Evolutionary conservation across 139 green algal species (phyloP).

Genomic region (Limnomonas spitsbergensis): DNA sequence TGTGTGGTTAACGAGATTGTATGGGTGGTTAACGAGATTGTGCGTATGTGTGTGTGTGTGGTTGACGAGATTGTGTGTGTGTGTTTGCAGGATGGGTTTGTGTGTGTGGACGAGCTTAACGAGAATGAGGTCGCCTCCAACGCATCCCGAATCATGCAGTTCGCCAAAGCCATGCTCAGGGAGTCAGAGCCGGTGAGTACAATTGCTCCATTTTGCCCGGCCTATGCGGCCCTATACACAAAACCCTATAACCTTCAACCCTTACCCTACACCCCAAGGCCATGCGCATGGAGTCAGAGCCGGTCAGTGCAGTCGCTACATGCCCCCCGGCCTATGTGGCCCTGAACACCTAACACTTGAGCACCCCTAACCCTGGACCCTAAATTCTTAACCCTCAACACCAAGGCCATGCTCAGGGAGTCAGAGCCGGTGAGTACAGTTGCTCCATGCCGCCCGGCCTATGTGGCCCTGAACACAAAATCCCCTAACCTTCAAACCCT

Average conservation of each 20-base stretch:
- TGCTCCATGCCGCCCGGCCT: not conserved
- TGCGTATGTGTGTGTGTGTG: no score
- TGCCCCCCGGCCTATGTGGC: no score
- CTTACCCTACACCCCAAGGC: not conserved
- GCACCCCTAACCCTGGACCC: no score
- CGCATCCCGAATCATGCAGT: constrained; percentile 43
- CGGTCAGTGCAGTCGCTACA: no score
- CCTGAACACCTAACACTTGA: no score
- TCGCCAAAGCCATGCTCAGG: constrained; percentile 46
- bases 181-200: constrained; percentile 31
- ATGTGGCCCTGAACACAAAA: not conserved
- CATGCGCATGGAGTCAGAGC: no score
- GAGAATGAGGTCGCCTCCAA: constrained; percentile 25
- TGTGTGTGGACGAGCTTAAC: constrained; percentile 30
- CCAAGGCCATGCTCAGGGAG: constrained; percentile 47
- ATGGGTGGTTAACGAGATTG: no score
- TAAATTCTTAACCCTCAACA: no score
- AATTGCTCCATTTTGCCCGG: not conserved
- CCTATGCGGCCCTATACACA: not conserved
- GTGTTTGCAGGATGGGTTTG: constrained; percentile 45
- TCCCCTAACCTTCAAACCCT: not conserved
- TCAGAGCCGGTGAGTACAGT: constrained; percentile 24
- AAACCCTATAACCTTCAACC: not conserved
- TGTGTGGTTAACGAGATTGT: no score
- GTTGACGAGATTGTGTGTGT: constrained; percentile 8